phyloP scores from a whole-genome alignment of 345 rosid genomes.

The Gossypioides kirkii region DNA sequence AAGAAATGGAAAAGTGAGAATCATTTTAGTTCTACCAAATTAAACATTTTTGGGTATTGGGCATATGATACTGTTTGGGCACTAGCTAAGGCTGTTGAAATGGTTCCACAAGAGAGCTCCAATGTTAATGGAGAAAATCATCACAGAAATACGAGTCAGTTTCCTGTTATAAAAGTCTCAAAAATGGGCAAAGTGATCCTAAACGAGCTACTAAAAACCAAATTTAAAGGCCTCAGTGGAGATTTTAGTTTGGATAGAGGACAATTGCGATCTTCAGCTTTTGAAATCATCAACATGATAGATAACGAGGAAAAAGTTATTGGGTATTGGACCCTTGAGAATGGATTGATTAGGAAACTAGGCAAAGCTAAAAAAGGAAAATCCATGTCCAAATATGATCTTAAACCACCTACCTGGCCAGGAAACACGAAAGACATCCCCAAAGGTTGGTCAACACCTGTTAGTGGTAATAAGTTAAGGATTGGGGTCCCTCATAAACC shows the following conservation, averaged over 20 bases:
- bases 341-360: conserved; percentile 2
- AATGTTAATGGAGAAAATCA: too few relatives aligned
- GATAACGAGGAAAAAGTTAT: conserved; percentile 24
- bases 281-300: conserved; percentile 39
- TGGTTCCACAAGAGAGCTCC: background rate
- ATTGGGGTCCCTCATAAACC: conserved; percentile 23
- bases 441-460: background rate
- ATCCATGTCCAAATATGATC: background rate
- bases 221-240: conserved; percentile 4
- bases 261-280: conserved; percentile 31
- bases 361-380: background rate
- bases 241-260: conserved; percentile 22
- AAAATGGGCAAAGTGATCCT: background rate
- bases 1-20: conserved; percentile 7
- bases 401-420: conserved; percentile 37
- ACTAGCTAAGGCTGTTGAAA: conserved; percentile 14
- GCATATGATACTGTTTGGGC: conserved; percentile 26
- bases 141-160: background rate
- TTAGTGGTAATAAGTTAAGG: conserved; percentile 12
- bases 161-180: background rate
- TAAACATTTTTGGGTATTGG: conserved; percentile 14
- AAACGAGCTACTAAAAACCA: background rate
- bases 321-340: conserved; percentile 36
- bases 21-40: background rate
- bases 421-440: conserved; percentile 26